phyloP scores from a whole-genome alignment of 2,329 filamentous ascomycete genomes.

The Botrytis medusae region DNA sequence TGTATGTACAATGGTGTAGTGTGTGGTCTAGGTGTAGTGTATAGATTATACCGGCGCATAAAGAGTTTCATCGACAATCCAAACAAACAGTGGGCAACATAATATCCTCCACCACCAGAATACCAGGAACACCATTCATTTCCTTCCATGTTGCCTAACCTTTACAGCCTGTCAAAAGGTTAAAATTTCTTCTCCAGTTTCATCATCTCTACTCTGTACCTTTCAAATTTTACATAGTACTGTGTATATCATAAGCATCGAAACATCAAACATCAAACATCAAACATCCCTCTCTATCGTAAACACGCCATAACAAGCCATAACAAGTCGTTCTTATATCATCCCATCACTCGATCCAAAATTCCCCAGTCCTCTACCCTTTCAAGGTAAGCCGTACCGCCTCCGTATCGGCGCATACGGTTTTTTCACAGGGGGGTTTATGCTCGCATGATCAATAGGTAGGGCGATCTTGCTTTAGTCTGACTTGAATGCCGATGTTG shows the following conservation, averaged over 20 bases:
- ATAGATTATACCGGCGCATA: slow-evolving; percentile 14
- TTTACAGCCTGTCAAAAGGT: not conserved
- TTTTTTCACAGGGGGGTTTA: not conserved
- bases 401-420: not conserved
- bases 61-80: slow-evolving; percentile 15
- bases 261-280: not conserved
- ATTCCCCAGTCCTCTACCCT: not conserved
- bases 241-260: not conserved
- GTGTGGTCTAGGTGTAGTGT: not conserved
- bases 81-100: slow-evolving; percentile 3
- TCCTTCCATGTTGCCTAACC: not conserved
- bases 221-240: not conserved
- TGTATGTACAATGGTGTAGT: not conserved
- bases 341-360: slow-evolving; percentile 12
- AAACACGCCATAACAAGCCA: slow-evolving; percentile 17
- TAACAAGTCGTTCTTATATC: not conserved
- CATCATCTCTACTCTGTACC: not conserved
- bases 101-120: not conserved
- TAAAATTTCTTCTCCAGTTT: not conserved
- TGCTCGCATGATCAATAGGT: slow-evolving; percentile 12
- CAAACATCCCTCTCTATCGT: not conserved
- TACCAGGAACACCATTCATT: not conserved
- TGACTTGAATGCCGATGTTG: slow-evolving; percentile 2
- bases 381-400: not conserved
- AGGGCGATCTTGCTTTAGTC: slow-evolving; percentile 7